phyloP scores from a whole-genome alignment of 225 moss, liverwort and hornwort species.

The Straminergon stramineum region DNA sequence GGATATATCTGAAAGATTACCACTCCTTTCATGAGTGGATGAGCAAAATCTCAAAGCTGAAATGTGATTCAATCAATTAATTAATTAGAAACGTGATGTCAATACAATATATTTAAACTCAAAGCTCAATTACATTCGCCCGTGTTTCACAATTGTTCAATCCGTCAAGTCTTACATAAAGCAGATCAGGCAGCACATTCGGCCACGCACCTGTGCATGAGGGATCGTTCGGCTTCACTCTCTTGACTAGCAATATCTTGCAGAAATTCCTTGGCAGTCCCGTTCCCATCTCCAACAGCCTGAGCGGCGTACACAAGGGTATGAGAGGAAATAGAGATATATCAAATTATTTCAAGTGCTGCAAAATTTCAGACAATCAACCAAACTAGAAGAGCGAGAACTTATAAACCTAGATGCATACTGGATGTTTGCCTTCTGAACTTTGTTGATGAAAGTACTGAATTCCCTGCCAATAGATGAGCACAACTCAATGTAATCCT shows the following conservation, averaged over 20 bases:
- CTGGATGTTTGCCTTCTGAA: not conserved
- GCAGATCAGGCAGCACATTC: not conserved
- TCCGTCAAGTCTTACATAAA: not conserved
- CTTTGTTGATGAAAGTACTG: not conserved
- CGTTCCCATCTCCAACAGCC: constrained; percentile 63
- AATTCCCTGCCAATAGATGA: not conserved
- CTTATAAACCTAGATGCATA: not conserved
- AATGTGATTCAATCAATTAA: not conserved
- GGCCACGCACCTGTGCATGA: constrained; percentile 75
- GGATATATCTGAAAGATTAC: not conserved
- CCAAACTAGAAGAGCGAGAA: not conserved
- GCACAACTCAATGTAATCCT: not conserved
- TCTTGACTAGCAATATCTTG: constrained; percentile 80
- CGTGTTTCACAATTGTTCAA: not conserved
- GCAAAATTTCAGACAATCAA: not conserved
- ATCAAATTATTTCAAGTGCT: not conserved
- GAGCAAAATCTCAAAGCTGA: not conserved
- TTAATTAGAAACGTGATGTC: not conserved
- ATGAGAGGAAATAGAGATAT: not conserved
- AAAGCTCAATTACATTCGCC: not conserved
- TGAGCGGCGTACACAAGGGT: not conserved
- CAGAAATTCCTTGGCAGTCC: constrained; percentile 74
- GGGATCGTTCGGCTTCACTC: constrained; percentile 86
- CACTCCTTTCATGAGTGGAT: not conserved
- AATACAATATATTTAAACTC: not conserved